These are phyloP conservation scores for Colletotrichum magnum DNA, from an alignment of 2,329 filamentous ascomycete genomes.

Conservation along the genomic window DNA sequence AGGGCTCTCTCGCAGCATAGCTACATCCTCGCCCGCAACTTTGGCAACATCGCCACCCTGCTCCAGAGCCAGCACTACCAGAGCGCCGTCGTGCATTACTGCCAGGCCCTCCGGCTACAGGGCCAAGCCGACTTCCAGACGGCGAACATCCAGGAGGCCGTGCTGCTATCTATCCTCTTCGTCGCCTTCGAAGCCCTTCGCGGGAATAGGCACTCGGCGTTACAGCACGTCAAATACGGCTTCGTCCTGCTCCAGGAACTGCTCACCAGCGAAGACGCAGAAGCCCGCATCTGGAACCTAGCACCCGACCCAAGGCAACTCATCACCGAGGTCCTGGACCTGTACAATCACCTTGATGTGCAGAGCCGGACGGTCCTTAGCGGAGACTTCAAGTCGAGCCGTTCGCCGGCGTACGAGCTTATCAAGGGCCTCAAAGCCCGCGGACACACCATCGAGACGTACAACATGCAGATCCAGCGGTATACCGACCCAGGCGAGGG, in stretches of 20 bases:
- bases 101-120: constrained; percentile 57
- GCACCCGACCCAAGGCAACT: constrained; percentile 36
- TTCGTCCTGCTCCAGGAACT: constrained; percentile 45
- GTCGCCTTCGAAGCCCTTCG: constrained; percentile 58
- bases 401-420: constrained; percentile 31
- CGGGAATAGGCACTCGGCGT: constrained; percentile 55
- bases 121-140: constrained; percentile 52
- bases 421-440: constrained; percentile 29
- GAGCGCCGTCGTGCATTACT: constrained; percentile 57
- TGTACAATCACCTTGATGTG: constrained; percentile 33
- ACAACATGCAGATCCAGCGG: constrained; percentile 38
- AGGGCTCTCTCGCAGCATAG: constrained; percentile 45
- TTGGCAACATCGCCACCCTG: constrained; percentile 26
- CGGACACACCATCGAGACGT: constrained; percentile 35
- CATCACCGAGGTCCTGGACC: constrained; percentile 36
- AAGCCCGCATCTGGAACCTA: constrained; percentile 34
- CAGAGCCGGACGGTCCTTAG: constrained; percentile 38
- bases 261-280: constrained; percentile 7
- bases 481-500: constrained; percentile 28
- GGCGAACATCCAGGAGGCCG: constrained; percentile 55
- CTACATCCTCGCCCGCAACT: constrained; percentile 32
- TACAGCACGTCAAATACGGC: constrained; percentile 57
- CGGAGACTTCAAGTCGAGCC: constrained; percentile 21
- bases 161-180: constrained; percentile 57
- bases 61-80: constrained; percentile 48